These are phyloP conservation scores for Chenopodium album DNA, from an alignment of 148 eudicot genomes.

Conservation along the genomic window DNA sequence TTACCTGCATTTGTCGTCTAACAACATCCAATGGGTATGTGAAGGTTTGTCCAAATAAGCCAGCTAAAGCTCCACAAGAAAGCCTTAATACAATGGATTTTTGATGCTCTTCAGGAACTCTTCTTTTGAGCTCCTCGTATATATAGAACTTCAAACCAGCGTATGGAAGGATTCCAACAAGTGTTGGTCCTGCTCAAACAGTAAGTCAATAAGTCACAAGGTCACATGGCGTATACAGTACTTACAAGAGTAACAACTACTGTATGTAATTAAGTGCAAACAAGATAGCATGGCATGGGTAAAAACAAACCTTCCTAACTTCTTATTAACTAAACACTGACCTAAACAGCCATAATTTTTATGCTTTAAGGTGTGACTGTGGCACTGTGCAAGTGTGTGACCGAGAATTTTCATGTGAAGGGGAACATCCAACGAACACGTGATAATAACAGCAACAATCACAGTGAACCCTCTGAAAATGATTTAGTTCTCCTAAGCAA, in stretches of 20 bases:
- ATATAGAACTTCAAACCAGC: constrained; percentile 97
- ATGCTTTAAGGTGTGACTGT: background rate
- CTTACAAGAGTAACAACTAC: background rate
- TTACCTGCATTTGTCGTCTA: constrained; percentile 99
- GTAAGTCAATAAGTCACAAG: constrained; percentile 6
- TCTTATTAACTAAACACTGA: background rate
- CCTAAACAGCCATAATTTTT: background rate
- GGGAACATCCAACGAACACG: background rate
- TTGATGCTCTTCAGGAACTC: constrained; percentile 91
- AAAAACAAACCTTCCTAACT: too few relatives aligned
- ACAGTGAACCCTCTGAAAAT: background rate
- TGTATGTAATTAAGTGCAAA: background rate
- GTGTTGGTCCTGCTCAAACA: constrained; percentile 74
- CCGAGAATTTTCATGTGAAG: background rate
- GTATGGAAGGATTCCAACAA: constrained; percentile 94
- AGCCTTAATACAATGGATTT: constrained; percentile 77
- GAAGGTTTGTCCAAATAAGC: constrained; percentile 90
- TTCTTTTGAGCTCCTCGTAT: constrained; percentile 90
- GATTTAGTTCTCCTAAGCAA: background rate
- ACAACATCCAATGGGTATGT: constrained; percentile 98
- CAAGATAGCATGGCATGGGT: background rate
- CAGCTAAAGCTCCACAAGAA: constrained; percentile 97
- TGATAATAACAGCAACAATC: background rate
- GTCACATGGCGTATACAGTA: background rate
- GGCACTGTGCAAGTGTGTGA: background rate